Evolutionary conservation across 2,329 filamentous ascomycete species (phyloP).

Genomic region (Colletotrichum sidae): DNA sequence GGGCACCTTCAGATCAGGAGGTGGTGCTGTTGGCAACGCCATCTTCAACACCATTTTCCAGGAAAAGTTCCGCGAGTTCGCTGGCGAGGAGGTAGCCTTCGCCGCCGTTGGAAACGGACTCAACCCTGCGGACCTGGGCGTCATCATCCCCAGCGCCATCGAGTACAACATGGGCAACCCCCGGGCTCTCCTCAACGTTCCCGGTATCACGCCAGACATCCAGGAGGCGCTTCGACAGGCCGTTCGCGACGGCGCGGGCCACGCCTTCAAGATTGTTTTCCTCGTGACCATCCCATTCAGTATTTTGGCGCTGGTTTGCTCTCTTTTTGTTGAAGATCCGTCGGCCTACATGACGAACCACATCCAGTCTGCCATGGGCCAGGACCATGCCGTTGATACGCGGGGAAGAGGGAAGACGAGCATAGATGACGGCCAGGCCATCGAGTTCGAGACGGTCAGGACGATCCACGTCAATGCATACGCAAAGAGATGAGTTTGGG

Average conservation of each 20-base stretch:
- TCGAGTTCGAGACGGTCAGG: slow-evolving; percentile 27
- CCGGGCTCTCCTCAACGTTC: slow-evolving; percentile 35
- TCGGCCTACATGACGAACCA: slow-evolving; percentile 38
- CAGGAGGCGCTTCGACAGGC: slow-evolving; percentile 18
- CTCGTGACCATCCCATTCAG: slow-evolving; percentile 35
- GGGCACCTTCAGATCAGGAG: slow-evolving; percentile 46
- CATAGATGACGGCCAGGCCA: slow-evolving; percentile 1
- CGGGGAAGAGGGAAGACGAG: neutral
- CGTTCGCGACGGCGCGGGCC: slow-evolving; percentile 26
- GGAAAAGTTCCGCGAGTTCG: slow-evolving; percentile 40
- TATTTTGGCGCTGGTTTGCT: slow-evolving; percentile 23
- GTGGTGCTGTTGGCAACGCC: slow-evolving; percentile 48
- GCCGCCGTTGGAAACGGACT: slow-evolving; percentile 45
- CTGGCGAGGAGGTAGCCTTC: slow-evolving; percentile 41
- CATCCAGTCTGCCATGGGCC: slow-evolving; percentile 35
- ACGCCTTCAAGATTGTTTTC: slow-evolving; percentile 34
- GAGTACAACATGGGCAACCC: slow-evolving; percentile 47
- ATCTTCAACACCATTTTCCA: slow-evolving; percentile 47
- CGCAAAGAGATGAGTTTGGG: slow-evolving; percentile 4
- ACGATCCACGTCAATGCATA: slow-evolving; percentile 6
- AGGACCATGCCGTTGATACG: neutral
- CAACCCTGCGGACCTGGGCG: slow-evolving; percentile 35
- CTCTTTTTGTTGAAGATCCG: slow-evolving; percentile 29
- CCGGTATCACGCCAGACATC: slow-evolving; percentile 33
- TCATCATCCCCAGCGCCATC: slow-evolving; percentile 45